Conservation (phyloP, 768 basidiomycete genomes). For the Mycena epipterygia region DNA sequence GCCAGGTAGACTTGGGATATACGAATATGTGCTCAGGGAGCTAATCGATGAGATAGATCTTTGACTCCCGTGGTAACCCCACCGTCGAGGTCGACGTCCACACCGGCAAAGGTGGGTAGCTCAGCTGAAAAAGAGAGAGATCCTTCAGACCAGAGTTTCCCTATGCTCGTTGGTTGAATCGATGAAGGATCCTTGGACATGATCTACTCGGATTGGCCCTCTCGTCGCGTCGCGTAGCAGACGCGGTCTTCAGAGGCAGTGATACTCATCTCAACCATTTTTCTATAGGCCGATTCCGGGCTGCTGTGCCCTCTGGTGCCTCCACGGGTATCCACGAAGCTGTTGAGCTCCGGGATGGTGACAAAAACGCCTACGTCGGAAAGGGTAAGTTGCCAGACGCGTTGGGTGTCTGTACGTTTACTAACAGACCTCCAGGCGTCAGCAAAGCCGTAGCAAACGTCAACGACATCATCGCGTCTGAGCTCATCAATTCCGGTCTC, state of each 20-base stretch:
- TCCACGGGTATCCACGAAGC: constrained; percentile 99
- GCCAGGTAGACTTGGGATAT: constrained; percentile 75
- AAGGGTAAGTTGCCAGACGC: constrained; percentile 74
- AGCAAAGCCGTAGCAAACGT: constrained; percentile 94
- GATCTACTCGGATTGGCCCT: constrained; percentile 9
- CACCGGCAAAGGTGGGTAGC: constrained; percentile 82
- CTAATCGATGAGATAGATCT: constrained; percentile 76
- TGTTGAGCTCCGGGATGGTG: constrained; percentile 97
- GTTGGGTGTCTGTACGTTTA: constrained; percentile 9
- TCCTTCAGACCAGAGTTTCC: no score
- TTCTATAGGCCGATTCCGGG: constrained; percentile 86
- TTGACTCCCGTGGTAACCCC: constrained; percentile 98
- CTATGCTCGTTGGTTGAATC: no score
- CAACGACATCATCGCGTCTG: constrained; percentile 91
- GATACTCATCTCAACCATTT: constrained; percentile 27
- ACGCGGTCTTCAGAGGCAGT: not conserved
- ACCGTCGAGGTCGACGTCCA: constrained; percentile 94
- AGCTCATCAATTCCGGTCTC: constrained; percentile 86
- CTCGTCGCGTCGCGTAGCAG: constrained; percentile 16
- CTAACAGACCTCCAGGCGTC: constrained; percentile 75
- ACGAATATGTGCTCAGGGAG: constrained; percentile 3
- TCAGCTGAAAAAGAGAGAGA: not conserved
- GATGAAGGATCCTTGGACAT: not conserved
- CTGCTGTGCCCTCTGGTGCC: constrained; percentile 97
- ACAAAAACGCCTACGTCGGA: constrained; percentile 93